These are phyloP conservation scores for Starmerella khaoyaiensis DNA, from an alignment of 805 yeast species.

Conservation along the genomic window DNA sequence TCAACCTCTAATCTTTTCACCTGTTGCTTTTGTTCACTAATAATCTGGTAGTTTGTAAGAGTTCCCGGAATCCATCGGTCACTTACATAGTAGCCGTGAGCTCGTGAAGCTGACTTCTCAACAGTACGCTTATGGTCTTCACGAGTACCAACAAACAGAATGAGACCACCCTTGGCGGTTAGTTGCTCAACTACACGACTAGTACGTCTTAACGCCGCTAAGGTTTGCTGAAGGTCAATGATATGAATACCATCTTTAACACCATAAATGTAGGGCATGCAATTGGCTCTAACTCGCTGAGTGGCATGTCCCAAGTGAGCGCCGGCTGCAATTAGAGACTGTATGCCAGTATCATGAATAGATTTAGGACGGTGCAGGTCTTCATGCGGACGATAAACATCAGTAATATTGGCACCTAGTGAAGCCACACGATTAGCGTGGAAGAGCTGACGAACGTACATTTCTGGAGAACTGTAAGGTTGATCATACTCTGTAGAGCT, in stretches of 20 bases:
- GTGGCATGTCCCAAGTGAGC: slow-evolving; percentile 92
- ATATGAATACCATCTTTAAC: slow-evolving; percentile 82
- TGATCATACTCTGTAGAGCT: slow-evolving; percentile 46
- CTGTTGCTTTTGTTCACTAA: slow-evolving; percentile 40
- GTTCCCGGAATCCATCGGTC: slow-evolving; percentile 93
- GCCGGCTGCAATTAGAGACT: slow-evolving; percentile 76
- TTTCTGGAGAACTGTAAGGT: slow-evolving; percentile 66
- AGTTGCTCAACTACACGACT: slow-evolving; percentile 74
- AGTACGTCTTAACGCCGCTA: slow-evolving; percentile 63
- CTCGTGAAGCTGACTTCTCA: slow-evolving; percentile 63
- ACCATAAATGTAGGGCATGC: slow-evolving; percentile 80
- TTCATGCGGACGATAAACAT: slow-evolving; percentile 54
- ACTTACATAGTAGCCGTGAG: slow-evolving; percentile 68
- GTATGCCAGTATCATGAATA: slow-evolving; percentile 46
- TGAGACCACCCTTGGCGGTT: slow-evolving; percentile 70
- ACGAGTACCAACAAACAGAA: slow-evolving; percentile 74
- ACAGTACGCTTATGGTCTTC: slow-evolving; percentile 64
- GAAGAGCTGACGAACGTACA: slow-evolving; percentile 57
- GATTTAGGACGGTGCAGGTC: slow-evolving; percentile 46
- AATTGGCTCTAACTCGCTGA: slow-evolving; percentile 51
- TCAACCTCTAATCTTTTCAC: slow-evolving; percentile 53
- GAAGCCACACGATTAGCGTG: slow-evolving; percentile 42
- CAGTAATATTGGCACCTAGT: slow-evolving; percentile 47
- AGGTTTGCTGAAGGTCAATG: slow-evolving; percentile 78
- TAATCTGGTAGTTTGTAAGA: slow-evolving; percentile 68